These are phyloP conservation scores for Daldinia caldariorum DNA, from an alignment of 495 filamentous ascomycete species.

Conservation along the genomic window DNA sequence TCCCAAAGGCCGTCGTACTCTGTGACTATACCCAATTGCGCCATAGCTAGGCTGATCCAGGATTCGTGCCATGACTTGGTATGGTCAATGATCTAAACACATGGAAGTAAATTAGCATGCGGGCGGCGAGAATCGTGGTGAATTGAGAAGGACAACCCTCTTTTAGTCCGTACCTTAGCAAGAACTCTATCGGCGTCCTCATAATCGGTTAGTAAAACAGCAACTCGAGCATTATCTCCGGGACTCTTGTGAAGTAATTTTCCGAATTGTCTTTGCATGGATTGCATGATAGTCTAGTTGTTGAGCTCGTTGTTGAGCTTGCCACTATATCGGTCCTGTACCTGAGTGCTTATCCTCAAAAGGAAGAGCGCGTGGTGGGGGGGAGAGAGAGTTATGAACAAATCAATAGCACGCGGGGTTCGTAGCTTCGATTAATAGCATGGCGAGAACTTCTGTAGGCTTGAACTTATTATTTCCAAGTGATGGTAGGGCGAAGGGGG, in stretches of 20 bases:
- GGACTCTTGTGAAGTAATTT: constrained; percentile 72
- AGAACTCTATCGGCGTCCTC: constrained; percentile 85
- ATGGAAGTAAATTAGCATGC: background rate
- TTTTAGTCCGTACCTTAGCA: constrained; percentile 64
- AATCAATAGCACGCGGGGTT: constrained; percentile 25
- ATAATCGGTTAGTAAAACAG: constrained; percentile 80
- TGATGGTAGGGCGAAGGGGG: background rate
- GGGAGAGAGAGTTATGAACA: constrained; percentile 8
- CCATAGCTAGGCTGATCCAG: constrained; percentile 78
- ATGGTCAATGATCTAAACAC: constrained; percentile 77
- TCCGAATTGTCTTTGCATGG: constrained; percentile 79
- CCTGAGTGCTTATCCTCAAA: constrained; percentile 11
- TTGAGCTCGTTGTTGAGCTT: constrained; percentile 12
- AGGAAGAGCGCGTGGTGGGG: constrained; percentile 16
- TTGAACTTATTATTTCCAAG: background rate
- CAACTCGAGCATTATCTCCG: constrained; percentile 81
- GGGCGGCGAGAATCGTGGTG: background rate
- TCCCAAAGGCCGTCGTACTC: constrained; percentile 84
- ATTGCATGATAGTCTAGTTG: constrained; percentile 71
- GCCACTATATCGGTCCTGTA: constrained; percentile 1
- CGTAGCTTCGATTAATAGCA: constrained; percentile 22
- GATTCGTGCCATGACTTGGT: constrained; percentile 85
- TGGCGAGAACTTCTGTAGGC: constrained; percentile 2
- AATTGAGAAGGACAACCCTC: background rate
- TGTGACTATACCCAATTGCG: constrained; percentile 73